Evolutionary conservation across 352 stramenopile genomes (phyloP).

Genomic region (Achlya hypogyna): DNA sequence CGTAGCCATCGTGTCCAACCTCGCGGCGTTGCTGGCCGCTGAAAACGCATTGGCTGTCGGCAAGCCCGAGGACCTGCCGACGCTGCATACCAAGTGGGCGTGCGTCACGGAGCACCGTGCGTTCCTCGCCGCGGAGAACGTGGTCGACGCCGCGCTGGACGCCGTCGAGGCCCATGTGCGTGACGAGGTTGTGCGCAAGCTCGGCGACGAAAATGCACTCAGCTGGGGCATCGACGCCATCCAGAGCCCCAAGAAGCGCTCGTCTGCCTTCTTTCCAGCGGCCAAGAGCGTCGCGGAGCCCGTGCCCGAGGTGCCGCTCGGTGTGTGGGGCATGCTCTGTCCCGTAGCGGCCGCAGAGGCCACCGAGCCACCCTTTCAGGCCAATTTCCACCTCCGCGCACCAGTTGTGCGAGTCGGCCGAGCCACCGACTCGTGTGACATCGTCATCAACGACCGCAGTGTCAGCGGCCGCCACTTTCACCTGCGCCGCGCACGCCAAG

Average conservation of each 20-base stretch:
- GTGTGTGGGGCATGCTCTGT: slow-evolving; percentile 60
- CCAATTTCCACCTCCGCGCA: slow-evolving; percentile 51
- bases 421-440: slow-evolving; percentile 73
- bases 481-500: slow-evolving; percentile 49
- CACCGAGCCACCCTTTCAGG: slow-evolving; percentile 3
- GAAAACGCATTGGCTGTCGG: slow-evolving; percentile 35
- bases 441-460: slow-evolving; percentile 82
- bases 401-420: slow-evolving; percentile 68
- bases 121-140: slow-evolving; percentile 53
- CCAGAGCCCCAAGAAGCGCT: slow-evolving; percentile 42
- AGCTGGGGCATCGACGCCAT: slow-evolving; percentile 78
- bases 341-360: slow-evolving; percentile 20
- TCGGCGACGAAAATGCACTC: slow-evolving; percentile 66
- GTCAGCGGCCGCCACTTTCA: slow-evolving; percentile 82
- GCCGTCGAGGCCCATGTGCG: slow-evolving; percentile 42
- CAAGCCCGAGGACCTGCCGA: slow-evolving; percentile 3
- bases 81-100: slow-evolving; percentile 58
- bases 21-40: slow-evolving; percentile 41
- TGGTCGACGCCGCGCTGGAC: slow-evolving; percentile 65
- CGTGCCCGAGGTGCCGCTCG: slow-evolving; percentile 33
- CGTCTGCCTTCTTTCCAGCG: slow-evolving; percentile 17
- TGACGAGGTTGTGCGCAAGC: slow-evolving; percentile 55
- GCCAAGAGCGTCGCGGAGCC: background rate
- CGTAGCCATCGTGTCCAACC: slow-evolving; percentile 52
- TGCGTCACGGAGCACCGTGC: slow-evolving; percentile 64